Base-by-base conservation (phyloP, 495 filamentous ascomycete genomes). In the Penicillium nucicola region DNA sequence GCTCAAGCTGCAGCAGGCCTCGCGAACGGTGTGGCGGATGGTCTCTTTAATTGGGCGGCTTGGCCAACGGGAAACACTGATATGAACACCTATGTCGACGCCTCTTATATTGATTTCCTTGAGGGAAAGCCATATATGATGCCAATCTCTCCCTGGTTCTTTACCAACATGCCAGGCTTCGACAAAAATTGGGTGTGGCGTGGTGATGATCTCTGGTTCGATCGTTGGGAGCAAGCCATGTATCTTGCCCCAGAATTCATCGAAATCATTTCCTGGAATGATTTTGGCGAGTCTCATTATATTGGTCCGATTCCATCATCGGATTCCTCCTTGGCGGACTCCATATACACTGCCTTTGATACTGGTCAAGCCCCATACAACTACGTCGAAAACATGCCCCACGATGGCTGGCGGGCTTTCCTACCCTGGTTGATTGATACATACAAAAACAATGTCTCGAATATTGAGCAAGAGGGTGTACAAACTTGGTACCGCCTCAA, bases 61-160 rank as follows among this genome's bases (percentile, higher is more conserved):
- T 92, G 88, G 88, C 85, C 87, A 0, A 68, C 78, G 5, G 81
- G 83, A 14, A 70, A 79, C 2, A 60, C 68, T 1, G 69, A 77
- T 28, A 86, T 84, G 63, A 69, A 69, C 2, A 74, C 71, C 1
- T 64, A 65, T 14, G 72, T 74, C 20, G 87, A 90, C 53, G 50
- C 64, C 15, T 65, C 70, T 0, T 89, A 83, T 67, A 70, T 73
- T 32, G 61, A 69, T 9, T 67, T 65, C 14, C 65, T 80, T 10
- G 61, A 55, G 7, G 77, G 74, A 1, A 88, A 88, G 64, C 71
- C 81, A 5, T 91, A 84, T 67, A 90, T 91, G 87, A 89, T 89
- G 87, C 79, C 81, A 13, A 82, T 88, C 12, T 84, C 84, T 13
- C 87, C 87, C 1, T 89, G 84, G 81, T 90, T 90, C 64, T 92